Evolutionary conservation across 2,329 filamentous ascomycete species (phyloP).

Genomic region (Eurotiales sp.): DNA sequence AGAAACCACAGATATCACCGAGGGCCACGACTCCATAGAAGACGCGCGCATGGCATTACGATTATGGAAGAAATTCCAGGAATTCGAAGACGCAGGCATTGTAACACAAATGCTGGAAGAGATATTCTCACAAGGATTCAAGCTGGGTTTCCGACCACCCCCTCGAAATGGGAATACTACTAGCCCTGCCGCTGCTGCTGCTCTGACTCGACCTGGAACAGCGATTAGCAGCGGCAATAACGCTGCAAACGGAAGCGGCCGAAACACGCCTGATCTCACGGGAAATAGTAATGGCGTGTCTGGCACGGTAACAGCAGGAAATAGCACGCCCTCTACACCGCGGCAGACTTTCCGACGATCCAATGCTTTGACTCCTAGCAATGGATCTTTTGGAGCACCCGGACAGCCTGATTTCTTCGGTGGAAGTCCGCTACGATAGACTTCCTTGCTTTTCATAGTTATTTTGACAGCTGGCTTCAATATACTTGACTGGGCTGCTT

Average conservation of each 20-base stretch:
- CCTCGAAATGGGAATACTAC: slow-evolving; percentile 31
- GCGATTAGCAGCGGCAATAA: slow-evolving; percentile 28
- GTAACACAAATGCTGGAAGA: slow-evolving; percentile 80
- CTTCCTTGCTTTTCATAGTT: no score
- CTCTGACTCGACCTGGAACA: slow-evolving; percentile 36
- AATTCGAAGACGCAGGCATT: slow-evolving; percentile 82
- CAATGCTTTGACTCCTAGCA: slow-evolving; percentile 41
- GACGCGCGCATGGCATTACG: slow-evolving; percentile 88
- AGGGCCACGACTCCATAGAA: slow-evolving; percentile 84
- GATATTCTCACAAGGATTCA: slow-evolving; percentile 68
- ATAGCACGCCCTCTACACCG: slow-evolving; percentile 39
- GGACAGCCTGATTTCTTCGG: slow-evolving; percentile 36
- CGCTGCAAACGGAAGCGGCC: slow-evolving; percentile 36
- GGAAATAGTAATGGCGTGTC: not conserved
- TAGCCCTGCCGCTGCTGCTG: not conserved
- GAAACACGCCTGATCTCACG: slow-evolving; percentile 36
- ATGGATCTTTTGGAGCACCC: slow-evolving; percentile 37
- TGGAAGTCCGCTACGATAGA: slow-evolving; percentile 36
- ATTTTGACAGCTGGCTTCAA: no score
- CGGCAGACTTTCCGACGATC: slow-evolving; percentile 40
- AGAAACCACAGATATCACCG: slow-evolving; percentile 53
- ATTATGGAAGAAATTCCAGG: slow-evolving; percentile 83
- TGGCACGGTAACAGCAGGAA: slow-evolving; percentile 8
- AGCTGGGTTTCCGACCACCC: slow-evolving; percentile 57
- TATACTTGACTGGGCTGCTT: no score